Conservation (phyloP, 2,329 filamentous ascomycete genomes). For the Harringtonia lauricola region DNA sequence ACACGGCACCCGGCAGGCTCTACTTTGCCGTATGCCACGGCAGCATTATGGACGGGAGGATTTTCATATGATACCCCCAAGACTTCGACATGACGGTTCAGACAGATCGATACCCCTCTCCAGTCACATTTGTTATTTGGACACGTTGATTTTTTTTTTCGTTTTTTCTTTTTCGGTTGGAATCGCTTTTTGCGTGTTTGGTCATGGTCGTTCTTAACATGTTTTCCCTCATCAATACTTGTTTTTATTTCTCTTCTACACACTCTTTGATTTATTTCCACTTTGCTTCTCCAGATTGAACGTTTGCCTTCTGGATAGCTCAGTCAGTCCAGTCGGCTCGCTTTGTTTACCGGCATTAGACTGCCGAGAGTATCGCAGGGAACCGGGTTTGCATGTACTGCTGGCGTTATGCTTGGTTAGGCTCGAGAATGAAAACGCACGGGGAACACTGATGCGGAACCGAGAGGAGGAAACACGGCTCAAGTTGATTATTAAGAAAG, state of each 20-base stretch:
- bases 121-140: constrained; percentile 6
- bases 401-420: too few species aligned
- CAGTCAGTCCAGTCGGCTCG: neutral
- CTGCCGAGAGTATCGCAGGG: too few species aligned
- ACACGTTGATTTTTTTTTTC: constrained; percentile 3
- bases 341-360: neutral
- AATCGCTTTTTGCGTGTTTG: neutral
- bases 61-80: constrained; percentile 12
- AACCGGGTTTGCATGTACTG: too few species aligned
- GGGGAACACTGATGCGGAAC: too few species aligned
- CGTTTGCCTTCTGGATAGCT: neutral
- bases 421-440: too few species aligned
- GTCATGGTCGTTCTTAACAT: neutral
- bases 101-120: constrained; percentile 13
- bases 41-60: constrained; percentile 8
- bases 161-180: constrained; percentile 2
- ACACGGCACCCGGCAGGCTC: constrained; percentile 4
- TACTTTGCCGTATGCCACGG: neutral
- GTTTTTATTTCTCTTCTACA: neutral
- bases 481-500: too few species aligned
- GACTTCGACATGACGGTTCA: constrained; percentile 5
- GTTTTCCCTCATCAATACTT: neutral
- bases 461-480: too few species aligned
- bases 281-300: neutral
- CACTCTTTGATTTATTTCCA: neutral